phyloP scores from a whole-genome alignment of 2,329 filamentous ascomycete species.

The Onygenales sp. region DNA sequence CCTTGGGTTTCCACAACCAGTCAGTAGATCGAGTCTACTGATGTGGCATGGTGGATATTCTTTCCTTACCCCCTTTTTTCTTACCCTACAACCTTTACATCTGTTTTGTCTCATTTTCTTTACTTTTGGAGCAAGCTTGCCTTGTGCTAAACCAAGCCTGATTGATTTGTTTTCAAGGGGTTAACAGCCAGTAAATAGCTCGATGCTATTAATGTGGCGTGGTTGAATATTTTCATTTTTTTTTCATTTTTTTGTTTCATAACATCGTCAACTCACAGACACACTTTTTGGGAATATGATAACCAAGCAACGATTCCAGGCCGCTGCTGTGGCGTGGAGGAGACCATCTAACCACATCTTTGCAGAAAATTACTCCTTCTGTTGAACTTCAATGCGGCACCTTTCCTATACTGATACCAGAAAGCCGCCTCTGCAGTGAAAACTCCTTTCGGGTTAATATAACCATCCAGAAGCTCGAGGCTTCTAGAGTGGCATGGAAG shows the following conservation, averaged over 20 bases:
- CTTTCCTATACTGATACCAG: neutral
- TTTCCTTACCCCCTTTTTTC: neutral
- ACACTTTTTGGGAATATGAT: neutral
- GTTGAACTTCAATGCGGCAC: neutral
- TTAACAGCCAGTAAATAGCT: neutral
- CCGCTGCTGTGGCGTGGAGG: slow-evolving; percentile 4
- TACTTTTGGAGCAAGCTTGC: neutral
- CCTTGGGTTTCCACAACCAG: neutral
- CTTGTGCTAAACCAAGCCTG: neutral
- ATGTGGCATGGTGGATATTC: neutral
- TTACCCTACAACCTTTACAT: neutral
- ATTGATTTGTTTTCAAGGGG: neutral
- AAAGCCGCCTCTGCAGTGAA: neutral
- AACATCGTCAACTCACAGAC: too few relatives aligned
- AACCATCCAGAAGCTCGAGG: slow-evolving; percentile 1
- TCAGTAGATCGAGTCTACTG: slow-evolving; percentile 3
- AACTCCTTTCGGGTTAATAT: neutral
- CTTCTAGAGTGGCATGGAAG: slow-evolving; percentile 1
- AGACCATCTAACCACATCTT: neutral
- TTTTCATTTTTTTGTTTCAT: too few relatives aligned
- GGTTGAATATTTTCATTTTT: neutral
- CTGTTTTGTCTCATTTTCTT: neutral
- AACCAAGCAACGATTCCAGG: neutral
- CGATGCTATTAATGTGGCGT: neutral
- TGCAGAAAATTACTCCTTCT: too few relatives aligned